Base-by-base conservation (phyloP, 495 filamentous ascomycete species). In the Aspergillus nidulans region DNA sequence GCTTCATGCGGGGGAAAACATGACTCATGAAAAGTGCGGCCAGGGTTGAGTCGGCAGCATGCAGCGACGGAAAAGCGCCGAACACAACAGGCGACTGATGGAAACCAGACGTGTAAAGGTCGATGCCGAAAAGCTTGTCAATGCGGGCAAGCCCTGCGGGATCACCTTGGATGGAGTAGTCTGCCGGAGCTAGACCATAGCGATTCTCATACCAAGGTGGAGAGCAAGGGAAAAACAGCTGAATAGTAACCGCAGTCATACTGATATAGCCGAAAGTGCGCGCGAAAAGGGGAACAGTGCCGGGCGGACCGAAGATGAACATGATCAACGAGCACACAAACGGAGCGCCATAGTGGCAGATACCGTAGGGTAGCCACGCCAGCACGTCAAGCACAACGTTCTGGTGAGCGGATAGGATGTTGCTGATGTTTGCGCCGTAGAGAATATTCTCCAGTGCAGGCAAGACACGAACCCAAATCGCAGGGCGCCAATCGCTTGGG, bases 401-500 rank as follows among this genome's bases (percentile, higher is more conserved):
- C 44, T 87, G 88, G 69, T 96, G 90, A 23, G 90, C 87, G 4
- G 92, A 94, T 41, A 97, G 82, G 53, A 96, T 94, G 69, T 95
- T 96, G 74, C 90, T 95, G 45, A 97, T 82, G 73, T 96, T 96
- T 26, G 90, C 90, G 46, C 92, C 92, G 67, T 97, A 97, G 46
- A 97, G 77, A 51, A 97, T 94, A 70, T 97, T 96, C 68, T 97
- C 92, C 57, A 97, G 81, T n/a, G 92, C 88, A 3, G 92, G 92
- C 12, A 97, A 79, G 19, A 97, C 89, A 55, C 90, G 87, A 53
- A 96, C 92, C 88, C 91, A 96, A 60, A 97, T 96, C 40, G 88
- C 86, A 43, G 90, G 90, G 38, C 92, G 82, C 72, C 88, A 91
- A 62, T 90, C 88, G 53, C 81, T 79, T 9, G 90, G 87, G 58